These are phyloP conservation scores for Friedmanniomyces endolithicus DNA, from an alignment of 495 filamentous ascomycete genomes.

Conservation along the genomic window DNA sequence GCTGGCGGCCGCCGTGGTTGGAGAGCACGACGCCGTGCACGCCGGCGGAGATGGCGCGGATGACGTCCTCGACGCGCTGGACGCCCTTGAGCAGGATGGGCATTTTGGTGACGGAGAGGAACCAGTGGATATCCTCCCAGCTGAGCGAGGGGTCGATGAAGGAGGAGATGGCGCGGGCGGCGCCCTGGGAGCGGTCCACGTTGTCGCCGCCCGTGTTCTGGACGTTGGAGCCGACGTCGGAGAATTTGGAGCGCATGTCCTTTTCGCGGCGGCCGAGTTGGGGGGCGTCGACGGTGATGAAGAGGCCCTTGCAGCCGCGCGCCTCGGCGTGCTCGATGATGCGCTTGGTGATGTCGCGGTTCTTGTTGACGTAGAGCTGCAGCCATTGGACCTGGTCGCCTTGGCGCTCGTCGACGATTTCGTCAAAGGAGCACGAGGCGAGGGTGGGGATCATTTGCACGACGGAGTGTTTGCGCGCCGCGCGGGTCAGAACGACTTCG, in stretches of 20 bases:
- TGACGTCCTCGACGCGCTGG: constrained; percentile 87
- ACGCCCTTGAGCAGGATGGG: constrained; percentile 95
- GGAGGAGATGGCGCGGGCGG: constrained; percentile 78
- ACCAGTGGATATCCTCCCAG: constrained; percentile 96
- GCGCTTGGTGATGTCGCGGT: constrained; percentile 76
- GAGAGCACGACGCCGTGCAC: constrained; percentile 89
- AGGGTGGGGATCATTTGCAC: constrained; percentile 96
- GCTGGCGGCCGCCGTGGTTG: constrained; percentile 95
- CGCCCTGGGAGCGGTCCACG: constrained; percentile 80
- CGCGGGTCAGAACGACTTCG: constrained; percentile 77
- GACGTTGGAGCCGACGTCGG: constrained; percentile 71
- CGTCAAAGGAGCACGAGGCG: constrained; percentile 95
- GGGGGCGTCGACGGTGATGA: constrained; percentile 97
- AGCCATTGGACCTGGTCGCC: constrained; percentile 89
- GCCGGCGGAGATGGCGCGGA: constrained; percentile 68
- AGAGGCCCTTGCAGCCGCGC: constrained; percentile 87
- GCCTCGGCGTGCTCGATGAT: constrained; percentile 87
- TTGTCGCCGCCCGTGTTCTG: constrained; percentile 48
- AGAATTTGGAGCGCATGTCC: constrained; percentile 88
- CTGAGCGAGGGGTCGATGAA: constrained; percentile 88
- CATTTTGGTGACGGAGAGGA: constrained; percentile 84
- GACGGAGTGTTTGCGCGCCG: constrained; percentile 72
- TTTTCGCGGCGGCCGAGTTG: constrained; percentile 93
- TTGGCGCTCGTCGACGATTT: constrained; percentile 75
- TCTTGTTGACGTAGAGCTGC: constrained; percentile 96